Conservation (phyloP, 176 grass and related monocot species). For the Phoenix roebelenii region DNA sequence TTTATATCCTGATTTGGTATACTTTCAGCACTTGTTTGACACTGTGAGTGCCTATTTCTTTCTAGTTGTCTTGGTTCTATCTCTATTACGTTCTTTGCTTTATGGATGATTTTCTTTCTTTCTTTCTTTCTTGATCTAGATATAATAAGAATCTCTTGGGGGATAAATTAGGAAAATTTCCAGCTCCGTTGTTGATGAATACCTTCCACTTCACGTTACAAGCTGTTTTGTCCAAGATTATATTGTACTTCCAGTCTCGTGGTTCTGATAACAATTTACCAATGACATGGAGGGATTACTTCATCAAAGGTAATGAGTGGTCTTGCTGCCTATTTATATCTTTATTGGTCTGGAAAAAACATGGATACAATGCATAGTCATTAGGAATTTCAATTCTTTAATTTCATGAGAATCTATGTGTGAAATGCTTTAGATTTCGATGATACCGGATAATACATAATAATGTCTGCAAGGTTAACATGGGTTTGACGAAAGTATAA, state of each 20-base stretch:
- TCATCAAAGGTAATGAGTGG: conserved; percentile 53
- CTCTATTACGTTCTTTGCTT: not conserved
- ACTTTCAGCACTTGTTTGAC: conserved; percentile 98
- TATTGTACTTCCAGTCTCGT: conserved; percentile 59
- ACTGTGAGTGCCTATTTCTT: conserved; percentile 51
- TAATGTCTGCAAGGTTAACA: too few species aligned
- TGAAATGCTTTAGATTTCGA: too few species aligned
- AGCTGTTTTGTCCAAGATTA: conserved; percentile 81
- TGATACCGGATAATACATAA: too few species aligned
- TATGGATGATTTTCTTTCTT: not conserved
- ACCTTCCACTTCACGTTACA: conserved; percentile 96
- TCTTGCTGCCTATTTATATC: too few species aligned
- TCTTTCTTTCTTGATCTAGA: conserved; percentile 24
- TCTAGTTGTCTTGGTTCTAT: too few species aligned
- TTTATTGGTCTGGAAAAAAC: too few species aligned
- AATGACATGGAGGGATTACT: conserved; percentile 98
- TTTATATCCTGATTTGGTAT: conserved; percentile 97
- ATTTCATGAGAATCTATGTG: too few species aligned
- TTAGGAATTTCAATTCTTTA: too few species aligned
- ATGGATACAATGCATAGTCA: too few species aligned
- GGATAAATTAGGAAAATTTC: conserved; percentile 97
- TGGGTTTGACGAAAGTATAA: too few species aligned
- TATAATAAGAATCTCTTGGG: conserved; percentile 98
- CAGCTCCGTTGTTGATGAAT: conserved; percentile 98
- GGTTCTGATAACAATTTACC: conserved; percentile 28